These are phyloP conservation scores for Giardia duodenalis DNA, from an alignment of 208 protist genomes.

Conservation along the genomic window DNA sequence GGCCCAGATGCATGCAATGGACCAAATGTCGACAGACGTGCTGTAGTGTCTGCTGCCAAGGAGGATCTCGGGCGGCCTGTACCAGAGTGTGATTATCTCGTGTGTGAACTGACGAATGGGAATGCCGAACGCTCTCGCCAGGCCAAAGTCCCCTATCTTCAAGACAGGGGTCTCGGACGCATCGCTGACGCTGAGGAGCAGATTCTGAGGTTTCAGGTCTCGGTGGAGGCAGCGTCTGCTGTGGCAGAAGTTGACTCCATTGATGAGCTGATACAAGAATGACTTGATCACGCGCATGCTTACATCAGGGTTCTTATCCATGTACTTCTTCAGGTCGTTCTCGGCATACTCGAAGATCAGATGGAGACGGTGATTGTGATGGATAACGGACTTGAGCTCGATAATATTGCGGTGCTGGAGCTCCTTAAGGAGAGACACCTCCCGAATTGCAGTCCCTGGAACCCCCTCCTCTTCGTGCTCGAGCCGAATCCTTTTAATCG, in stretches of 20 bases:
- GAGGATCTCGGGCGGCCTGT: constrained; percentile 96
- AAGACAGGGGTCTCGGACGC: constrained; percentile 26
- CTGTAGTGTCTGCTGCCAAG: constrained; percentile 88
- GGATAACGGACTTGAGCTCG: constrained; percentile 55
- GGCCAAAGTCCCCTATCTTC: constrained; percentile 41
- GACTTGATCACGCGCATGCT: constrained; percentile 11
- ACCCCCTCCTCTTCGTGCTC: constrained; percentile 89
- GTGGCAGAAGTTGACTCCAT: constrained; percentile 72
- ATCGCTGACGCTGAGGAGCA: constrained; percentile 54
- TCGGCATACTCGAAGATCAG: constrained; percentile 63
- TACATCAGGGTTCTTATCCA: constrained; percentile 42
- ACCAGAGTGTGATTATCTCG: constrained; percentile 85
- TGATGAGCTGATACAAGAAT: constrained; percentile 62
- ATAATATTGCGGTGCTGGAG: constrained; percentile 80
- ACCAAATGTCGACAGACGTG: constrained; percentile 95
- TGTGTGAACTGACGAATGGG: constrained; percentile 45
- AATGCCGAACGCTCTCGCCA: constrained; percentile 40
- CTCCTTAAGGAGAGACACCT: constrained; percentile 89
- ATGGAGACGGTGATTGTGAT: constrained; percentile 52
- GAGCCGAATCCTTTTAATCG: constrained; percentile 85
- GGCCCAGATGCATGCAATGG: constrained; percentile 92
- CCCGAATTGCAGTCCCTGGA: constrained; percentile 79
- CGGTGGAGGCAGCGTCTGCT: constrained; percentile 70
- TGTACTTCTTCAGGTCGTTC: constrained; percentile 59
- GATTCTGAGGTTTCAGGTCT: constrained; percentile 81